phyloP scores from a whole-genome alignment of 2,329 filamentous ascomycete genomes.

The Neobulgaria alba region DNA sequence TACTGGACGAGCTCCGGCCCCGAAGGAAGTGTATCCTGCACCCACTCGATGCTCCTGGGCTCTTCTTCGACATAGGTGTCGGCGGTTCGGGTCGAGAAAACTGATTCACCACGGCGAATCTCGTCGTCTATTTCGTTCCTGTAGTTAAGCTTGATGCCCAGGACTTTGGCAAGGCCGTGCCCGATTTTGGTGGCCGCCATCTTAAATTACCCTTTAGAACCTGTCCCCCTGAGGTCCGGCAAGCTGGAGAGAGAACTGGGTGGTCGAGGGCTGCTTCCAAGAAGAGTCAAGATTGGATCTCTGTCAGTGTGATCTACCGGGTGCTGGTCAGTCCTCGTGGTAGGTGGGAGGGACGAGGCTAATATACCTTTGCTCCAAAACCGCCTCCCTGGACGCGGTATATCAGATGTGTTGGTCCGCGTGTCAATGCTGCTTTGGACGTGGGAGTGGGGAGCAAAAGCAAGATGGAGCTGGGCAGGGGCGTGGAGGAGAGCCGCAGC shows the following conservation, averaged over 20 bases:
- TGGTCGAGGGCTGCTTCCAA: not conserved
- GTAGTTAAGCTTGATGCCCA: conserved; percentile 75
- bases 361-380: conserved; percentile 12
- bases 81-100: conserved; percentile 62
- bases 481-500: no score
- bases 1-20: conserved; percentile 50
- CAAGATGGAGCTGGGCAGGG: no score
- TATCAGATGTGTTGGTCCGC: not conserved
- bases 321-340: conserved; percentile 5
- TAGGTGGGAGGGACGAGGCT: conserved; percentile 8
- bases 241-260: no score
- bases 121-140: conserved; percentile 50
- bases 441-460: no score
- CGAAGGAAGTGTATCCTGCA: conserved; percentile 55
- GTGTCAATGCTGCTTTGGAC: conserved; percentile 2
- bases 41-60: conserved; percentile 66
- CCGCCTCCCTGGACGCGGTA: conserved; percentile 14
- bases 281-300: not conserved
- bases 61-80: conserved; percentile 78
- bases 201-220: not conserved
- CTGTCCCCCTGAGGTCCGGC: not conserved
- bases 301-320: conserved; percentile 7
- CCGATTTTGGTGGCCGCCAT: conserved; percentile 46
- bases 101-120: conserved; percentile 68
- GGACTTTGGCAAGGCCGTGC: conserved; percentile 64